Conservation (phyloP, 495 filamentous ascomycete genomes). For the Staphylotrichum longicolle region DNA sequence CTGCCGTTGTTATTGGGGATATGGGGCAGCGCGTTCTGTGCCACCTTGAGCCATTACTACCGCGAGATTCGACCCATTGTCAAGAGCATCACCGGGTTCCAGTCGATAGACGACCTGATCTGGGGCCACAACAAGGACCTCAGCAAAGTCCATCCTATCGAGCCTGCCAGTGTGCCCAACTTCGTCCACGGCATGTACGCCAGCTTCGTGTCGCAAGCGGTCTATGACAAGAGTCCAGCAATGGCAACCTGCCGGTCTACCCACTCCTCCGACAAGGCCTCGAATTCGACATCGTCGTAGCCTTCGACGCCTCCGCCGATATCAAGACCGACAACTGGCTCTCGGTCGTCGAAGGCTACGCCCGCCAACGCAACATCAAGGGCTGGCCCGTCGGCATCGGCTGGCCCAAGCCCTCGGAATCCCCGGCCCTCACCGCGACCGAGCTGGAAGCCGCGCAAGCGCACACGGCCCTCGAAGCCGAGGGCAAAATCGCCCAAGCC, state of each 20-base stretch:
- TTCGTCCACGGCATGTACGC: slow-evolving; percentile 75
- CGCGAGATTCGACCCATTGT: slow-evolving; percentile 82
- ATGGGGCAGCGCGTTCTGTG: slow-evolving; percentile 94
- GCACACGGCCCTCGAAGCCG: slow-evolving; percentile 55
- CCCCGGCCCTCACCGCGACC: slow-evolving; percentile 53
- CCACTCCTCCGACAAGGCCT: slow-evolving; percentile 84
- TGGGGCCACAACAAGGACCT: slow-evolving; percentile 75
- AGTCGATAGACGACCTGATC: slow-evolving; percentile 81
- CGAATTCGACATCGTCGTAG: slow-evolving; percentile 83
- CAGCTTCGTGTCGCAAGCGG: slow-evolving; percentile 70
- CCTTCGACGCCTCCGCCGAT: slow-evolving; percentile 42
- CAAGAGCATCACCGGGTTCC: slow-evolving; percentile 68
- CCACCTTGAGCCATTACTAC: slow-evolving; percentile 92
- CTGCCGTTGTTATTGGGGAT: slow-evolving; percentile 83
- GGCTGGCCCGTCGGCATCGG: slow-evolving; percentile 91
- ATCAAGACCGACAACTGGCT: slow-evolving; percentile 69
- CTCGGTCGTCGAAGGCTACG: slow-evolving; percentile 87
- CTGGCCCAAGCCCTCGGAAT: slow-evolving; percentile 67
- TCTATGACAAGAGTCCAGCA: too few relatives aligned
- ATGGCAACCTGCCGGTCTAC: slow-evolving; percentile 95
- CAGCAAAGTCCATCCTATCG: slow-evolving; percentile 86
- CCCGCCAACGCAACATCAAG: slow-evolving; percentile 78
- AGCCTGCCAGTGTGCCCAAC: slow-evolving; percentile 85
- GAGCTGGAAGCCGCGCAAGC: slow-evolving; percentile 69
- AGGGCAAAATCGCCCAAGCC: slow-evolving; percentile 61